Evolutionary conservation across 2,329 filamentous ascomycete genomes (phyloP).

Genomic region (Xylogone sp.): DNA sequence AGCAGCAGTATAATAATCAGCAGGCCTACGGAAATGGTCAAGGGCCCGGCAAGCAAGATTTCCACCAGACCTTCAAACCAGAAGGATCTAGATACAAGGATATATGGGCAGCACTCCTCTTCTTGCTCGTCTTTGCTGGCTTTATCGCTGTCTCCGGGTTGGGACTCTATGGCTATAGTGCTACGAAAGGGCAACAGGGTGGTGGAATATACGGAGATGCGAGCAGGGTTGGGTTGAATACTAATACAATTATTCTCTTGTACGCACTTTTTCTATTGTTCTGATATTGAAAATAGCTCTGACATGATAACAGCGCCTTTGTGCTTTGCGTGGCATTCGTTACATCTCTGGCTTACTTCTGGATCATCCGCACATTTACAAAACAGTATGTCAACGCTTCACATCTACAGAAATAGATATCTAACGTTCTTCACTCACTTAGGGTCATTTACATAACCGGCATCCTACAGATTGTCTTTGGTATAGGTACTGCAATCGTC

Average conservation of each 20-base stretch:
- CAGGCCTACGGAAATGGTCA: conserved; percentile 1
- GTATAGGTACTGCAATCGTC: conserved; percentile 81
- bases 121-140: conserved; percentile 67
- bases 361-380: conserved; percentile 70
- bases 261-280: conserved; percentile 8
- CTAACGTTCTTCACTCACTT: too few relatives aligned
- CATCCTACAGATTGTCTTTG: conserved; percentile 80
- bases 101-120: conserved; percentile 79
- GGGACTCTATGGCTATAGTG: conserved; percentile 67
- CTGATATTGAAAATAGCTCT: neutral
- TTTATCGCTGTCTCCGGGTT: conserved; percentile 75
- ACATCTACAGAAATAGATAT: too few relatives aligned
- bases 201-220: conserved; percentile 70
- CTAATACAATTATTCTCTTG: conserved; percentile 84
- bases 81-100: conserved; percentile 87
- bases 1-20: conserved; percentile 14
- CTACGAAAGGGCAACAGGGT: conserved; percentile 55
- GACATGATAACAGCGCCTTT: conserved; percentile 45
- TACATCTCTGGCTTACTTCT: conserved; percentile 74
- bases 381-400: conserved; percentile 49
- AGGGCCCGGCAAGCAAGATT: conserved; percentile 33
- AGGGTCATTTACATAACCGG: conserved; percentile 86
- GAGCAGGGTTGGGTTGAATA: conserved; percentile 67
- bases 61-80: conserved; percentile 79
- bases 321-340: conserved; percentile 70